Percentiles rank a stretch among this genome's conserved stretches.
phyloP scores from a whole-genome alignment of 345 rosid genomes.

The Populus ilicifolia region DNA sequence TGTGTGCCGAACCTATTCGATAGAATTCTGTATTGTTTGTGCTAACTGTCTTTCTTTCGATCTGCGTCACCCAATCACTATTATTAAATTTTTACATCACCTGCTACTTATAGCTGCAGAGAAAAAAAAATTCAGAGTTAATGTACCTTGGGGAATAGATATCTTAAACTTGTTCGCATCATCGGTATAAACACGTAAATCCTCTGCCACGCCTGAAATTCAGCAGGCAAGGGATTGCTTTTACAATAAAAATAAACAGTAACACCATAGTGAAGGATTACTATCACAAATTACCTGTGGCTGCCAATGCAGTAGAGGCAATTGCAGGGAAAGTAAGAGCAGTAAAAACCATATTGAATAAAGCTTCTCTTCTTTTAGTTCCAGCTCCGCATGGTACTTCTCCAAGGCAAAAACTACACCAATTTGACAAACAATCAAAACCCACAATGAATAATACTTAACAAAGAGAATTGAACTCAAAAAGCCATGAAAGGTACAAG shows the following conservation, averaged over 20 bases:
- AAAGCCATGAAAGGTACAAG: neutral
- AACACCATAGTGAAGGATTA: neutral
- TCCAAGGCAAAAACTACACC: slow-evolving; percentile 11
- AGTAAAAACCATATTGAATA: slow-evolving; percentile 48
- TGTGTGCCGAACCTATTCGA: no score
- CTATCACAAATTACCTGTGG: slow-evolving; percentile 16
- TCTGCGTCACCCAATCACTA: neutral
- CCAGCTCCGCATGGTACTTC: slow-evolving; percentile 1
- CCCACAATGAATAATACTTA: neutral
- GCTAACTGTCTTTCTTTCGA: no score
- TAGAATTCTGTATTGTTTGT: no score
- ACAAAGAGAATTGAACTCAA: neutral
- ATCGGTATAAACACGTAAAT: slow-evolving; percentile 59
- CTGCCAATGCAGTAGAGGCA: slow-evolving; percentile 41
- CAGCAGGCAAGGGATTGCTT: neutral
- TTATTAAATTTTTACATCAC: neutral
- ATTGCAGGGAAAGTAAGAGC: slow-evolving; percentile 43
- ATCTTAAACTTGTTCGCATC: slow-evolving; percentile 77
- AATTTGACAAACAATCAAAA: neutral
- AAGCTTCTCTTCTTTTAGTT: slow-evolving; percentile 52
- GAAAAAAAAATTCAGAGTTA: no score
- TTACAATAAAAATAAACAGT: neutral
- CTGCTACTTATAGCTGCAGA: neutral
- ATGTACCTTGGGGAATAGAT: slow-evolving; percentile 67
- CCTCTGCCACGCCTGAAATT: slow-evolving; percentile 32